Percentiles rank a stretch among this genome's conserved stretches.
Evolutionary conservation across 2,329 filamentous ascomycete species (phyloP).

Genomic region (Pseudogymnoascus destructans): DNA sequence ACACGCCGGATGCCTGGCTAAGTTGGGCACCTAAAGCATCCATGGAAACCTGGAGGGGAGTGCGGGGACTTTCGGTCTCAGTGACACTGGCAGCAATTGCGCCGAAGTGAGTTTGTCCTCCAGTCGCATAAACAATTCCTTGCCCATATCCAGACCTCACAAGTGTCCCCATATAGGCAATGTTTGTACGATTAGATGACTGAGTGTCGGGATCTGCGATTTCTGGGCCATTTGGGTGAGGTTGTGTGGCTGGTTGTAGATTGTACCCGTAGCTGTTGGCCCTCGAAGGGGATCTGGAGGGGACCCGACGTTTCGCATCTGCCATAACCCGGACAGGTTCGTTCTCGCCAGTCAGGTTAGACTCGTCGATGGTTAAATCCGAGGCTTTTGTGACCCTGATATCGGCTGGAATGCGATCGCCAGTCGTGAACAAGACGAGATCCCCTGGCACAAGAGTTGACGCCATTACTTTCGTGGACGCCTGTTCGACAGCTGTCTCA

Average conservation of each 20-base stretch:
- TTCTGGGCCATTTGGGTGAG: slow-evolving; percentile 43
- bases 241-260: slow-evolving; percentile 28
- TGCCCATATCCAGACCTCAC: slow-evolving; percentile 92
- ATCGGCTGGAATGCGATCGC: slow-evolving; percentile 91
- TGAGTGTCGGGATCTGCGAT: slow-evolving; percentile 52
- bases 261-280: slow-evolving; percentile 14
- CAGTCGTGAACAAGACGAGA: slow-evolving; percentile 84
- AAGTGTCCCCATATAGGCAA: slow-evolving; percentile 95
- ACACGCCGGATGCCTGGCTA: slow-evolving; percentile 90
- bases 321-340: slow-evolving; percentile 74
- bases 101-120: slow-evolving; percentile 86
- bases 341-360: slow-evolving; percentile 92
- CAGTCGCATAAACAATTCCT: slow-evolving; percentile 93
- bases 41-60: slow-evolving; percentile 90
- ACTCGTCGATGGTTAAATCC: slow-evolving; percentile 88
- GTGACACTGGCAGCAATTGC: slow-evolving; percentile 90
- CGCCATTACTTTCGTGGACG: slow-evolving; percentile 76
- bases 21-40: slow-evolving; percentile 92
- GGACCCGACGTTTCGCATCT: slow-evolving; percentile 35
- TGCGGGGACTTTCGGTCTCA: slow-evolving; percentile 88
- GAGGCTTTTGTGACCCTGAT: slow-evolving; percentile 84
- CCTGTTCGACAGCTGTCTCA: slow-evolving; percentile 47
- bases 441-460: slow-evolving; percentile 82
- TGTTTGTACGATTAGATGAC: slow-evolving; percentile 68
- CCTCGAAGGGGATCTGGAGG: slow-evolving; percentile 12